Conservation (phyloP, 495 filamentous ascomycete species). For the Hypoxylon trugodes region DNA sequence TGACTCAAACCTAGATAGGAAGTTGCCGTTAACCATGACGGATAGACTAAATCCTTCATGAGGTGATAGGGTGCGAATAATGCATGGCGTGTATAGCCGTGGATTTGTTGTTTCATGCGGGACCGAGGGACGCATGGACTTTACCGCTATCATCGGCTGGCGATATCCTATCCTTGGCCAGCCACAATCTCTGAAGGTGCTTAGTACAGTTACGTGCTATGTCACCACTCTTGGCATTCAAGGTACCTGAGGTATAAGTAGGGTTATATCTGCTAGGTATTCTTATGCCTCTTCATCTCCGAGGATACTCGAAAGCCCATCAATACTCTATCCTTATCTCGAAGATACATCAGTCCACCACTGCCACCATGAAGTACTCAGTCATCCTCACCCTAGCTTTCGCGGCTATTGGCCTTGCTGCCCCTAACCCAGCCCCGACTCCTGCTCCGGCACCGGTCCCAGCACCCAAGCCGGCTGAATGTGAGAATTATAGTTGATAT, state of each 20-base stretch:
- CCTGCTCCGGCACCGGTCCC: not conserved
- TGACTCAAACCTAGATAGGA: slow-evolving; percentile 1
- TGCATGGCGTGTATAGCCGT: not conserved
- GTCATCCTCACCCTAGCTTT: slow-evolving; percentile 4
- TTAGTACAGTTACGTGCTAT: not conserved
- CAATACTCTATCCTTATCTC: too few species aligned
- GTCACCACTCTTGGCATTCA: not conserved
- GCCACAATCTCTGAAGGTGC: not conserved
- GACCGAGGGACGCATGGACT: not conserved
- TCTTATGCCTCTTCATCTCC: too few species aligned
- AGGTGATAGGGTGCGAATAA: not conserved
- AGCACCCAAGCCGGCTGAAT: slow-evolving; percentile 11
- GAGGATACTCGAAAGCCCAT: too few species aligned
- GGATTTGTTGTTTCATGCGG: not conserved
- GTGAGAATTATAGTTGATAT: not conserved
- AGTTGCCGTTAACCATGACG: not conserved
- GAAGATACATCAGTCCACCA: too few species aligned
- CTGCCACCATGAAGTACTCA: slow-evolving; percentile 17
- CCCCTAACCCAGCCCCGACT: not conserved
- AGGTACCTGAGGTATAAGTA: not conserved
- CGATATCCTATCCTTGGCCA: not conserved
- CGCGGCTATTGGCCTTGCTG: slow-evolving; percentile 14
- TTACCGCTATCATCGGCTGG: not conserved
- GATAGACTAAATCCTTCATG: slow-evolving; percentile 1
- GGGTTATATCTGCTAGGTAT: too few species aligned